Percentiles rank a stretch among this genome's conserved stretches.
These are phyloP conservation scores for Myxozyma neotropica DNA, from an alignment of 805 yeast species.

Conservation along the genomic window DNA sequence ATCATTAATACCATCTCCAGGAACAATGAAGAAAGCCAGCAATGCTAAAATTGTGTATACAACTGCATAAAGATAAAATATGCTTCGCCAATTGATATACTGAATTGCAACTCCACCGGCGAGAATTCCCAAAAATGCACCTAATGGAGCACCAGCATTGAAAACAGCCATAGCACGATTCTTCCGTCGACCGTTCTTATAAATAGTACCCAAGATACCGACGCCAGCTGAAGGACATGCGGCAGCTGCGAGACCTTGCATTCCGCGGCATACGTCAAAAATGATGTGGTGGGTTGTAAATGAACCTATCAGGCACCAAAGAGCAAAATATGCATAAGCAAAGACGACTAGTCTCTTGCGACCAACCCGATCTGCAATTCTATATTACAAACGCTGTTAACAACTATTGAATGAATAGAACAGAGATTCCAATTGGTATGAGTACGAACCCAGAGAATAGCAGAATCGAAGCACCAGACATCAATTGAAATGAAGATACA, in stretches of 20 bases:
- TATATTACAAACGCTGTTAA: too few relatives aligned
- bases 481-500: slow-evolving; percentile 47
- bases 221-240: slow-evolving; percentile 54
- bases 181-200: slow-evolving; percentile 47
- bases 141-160: slow-evolving; percentile 54
- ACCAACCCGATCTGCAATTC: slow-evolving; percentile 54
- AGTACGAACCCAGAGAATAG: slow-evolving; percentile 45
- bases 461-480: slow-evolving; percentile 50
- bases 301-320: slow-evolving; percentile 44
- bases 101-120: slow-evolving; percentile 51
- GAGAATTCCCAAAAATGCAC: slow-evolving; percentile 50
- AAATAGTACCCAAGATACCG: slow-evolving; percentile 50
- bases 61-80: slow-evolving; percentile 49
- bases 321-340: slow-evolving; percentile 43
- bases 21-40: slow-evolving; percentile 42
- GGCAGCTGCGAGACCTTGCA: slow-evolving; percentile 50
- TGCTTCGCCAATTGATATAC: slow-evolving; percentile 48
- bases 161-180: slow-evolving; percentile 42
- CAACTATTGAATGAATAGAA: not conserved
- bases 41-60: slow-evolving; percentile 41
- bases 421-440: not conserved
- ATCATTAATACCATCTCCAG: slow-evolving; percentile 42
- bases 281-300: slow-evolving; percentile 40
- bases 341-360: slow-evolving; percentile 46
- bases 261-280: slow-evolving; percentile 49